phyloP scores from a whole-genome alignment of 495 filamentous ascomycete genomes.

The Penicillium longicatenatum region DNA sequence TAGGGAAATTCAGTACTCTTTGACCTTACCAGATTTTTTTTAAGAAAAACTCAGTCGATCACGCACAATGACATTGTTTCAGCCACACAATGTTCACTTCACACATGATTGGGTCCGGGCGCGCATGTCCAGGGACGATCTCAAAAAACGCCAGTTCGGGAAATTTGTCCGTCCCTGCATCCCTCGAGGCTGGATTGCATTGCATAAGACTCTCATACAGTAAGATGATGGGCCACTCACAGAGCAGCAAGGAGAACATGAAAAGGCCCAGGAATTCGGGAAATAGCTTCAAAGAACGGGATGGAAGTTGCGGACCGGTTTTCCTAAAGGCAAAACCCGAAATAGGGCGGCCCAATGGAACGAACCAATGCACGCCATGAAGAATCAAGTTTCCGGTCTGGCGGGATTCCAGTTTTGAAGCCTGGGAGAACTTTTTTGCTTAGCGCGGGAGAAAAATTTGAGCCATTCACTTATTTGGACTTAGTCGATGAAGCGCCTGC shows the following conservation, averaged over 20 bases:
- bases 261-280: too few relatives aligned
- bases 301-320: background rate
- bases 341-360: background rate
- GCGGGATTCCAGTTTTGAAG: conserved; percentile 20
- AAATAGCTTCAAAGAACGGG: background rate
- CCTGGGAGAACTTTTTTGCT: conserved; percentile 19
- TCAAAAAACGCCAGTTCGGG: conserved; percentile 21
- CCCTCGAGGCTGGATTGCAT: conserved; percentile 16
- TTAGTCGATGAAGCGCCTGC: conserved; percentile 7
- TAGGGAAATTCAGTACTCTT: background rate
- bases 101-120: conserved; percentile 20
- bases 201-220: conserved; percentile 2
- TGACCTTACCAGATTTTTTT: background rate
- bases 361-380: conserved; percentile 8
- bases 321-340: background rate
- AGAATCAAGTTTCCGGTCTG: conserved; percentile 12
- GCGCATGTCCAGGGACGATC: conserved; percentile 26
- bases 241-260: background rate
- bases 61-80: conserved; percentile 16
- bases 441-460: conserved; percentile 22
- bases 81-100: conserved; percentile 12
- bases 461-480: conserved; percentile 9
- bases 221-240: background rate
- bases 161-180: conserved; percentile 31
- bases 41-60: background rate